Conservation (phyloP, 495 filamentous ascomycete genomes). For the Tricharina praecox region DNA sequence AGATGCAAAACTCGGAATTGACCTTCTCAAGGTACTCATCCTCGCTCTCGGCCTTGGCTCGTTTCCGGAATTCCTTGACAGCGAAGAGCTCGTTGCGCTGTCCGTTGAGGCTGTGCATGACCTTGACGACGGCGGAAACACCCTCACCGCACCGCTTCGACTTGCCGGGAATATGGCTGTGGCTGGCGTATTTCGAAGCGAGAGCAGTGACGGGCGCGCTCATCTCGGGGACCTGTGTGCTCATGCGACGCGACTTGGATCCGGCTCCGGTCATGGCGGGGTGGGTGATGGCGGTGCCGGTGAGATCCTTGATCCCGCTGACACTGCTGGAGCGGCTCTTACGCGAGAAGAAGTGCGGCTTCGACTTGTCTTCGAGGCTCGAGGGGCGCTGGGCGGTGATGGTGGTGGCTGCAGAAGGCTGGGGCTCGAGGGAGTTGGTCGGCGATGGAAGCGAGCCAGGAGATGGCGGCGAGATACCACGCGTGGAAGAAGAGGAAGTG, state of each 20-base stretch:
- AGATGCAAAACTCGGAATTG: conserved; percentile 63
- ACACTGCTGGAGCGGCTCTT: conserved; percentile 21
- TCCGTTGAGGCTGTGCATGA: conserved; percentile 44
- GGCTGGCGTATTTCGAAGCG: conserved; percentile 22
- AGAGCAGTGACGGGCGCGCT: conserved; percentile 22
- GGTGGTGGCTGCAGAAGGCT: background rate
- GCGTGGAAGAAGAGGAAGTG: no score
- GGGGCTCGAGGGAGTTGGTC: conserved; percentile 6
- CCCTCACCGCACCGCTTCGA: conserved; percentile 50
- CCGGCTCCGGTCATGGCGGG: conserved; percentile 21
- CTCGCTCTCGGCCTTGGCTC: conserved; percentile 38
- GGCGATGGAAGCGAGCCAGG: conserved; percentile 6
- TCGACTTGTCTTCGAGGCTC: conserved; percentile 12
- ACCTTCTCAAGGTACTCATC: conserved; percentile 61
- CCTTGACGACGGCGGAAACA: conserved; percentile 52
- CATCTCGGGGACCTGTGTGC: conserved; percentile 20
- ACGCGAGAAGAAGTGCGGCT: conserved; percentile 18
- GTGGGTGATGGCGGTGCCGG: conserved; percentile 25
- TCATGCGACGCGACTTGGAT: conserved; percentile 24
- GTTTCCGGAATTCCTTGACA: conserved; percentile 63
- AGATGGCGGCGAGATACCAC: background rate
- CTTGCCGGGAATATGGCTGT: conserved; percentile 24
- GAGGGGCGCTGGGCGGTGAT: conserved; percentile 5
- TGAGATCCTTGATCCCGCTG: conserved; percentile 22
- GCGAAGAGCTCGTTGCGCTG: conserved; percentile 43